Conservation (phyloP, 1,284 basidiomycete species). For the Tilletia horrida region DNA sequence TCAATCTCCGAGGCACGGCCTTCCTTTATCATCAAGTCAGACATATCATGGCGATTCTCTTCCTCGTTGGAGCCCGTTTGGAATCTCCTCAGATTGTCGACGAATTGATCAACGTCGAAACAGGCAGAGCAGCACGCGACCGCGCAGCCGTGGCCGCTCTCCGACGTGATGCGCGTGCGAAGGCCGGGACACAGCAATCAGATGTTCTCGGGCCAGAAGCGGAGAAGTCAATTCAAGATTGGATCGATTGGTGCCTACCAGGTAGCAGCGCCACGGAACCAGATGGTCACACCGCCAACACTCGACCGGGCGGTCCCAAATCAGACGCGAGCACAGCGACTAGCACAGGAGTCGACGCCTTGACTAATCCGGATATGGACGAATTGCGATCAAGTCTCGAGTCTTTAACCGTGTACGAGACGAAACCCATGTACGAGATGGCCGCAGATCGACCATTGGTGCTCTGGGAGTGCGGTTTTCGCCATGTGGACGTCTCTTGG, state of each 20-base stretch:
- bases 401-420: conserved; percentile 30
- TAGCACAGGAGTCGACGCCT: background rate
- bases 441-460: conserved; percentile 84
- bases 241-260: conserved; percentile 18
- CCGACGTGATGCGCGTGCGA: background rate
- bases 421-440: conserved; percentile 88
- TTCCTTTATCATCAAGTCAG: conserved; percentile 97
- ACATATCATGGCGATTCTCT: conserved; percentile 88
- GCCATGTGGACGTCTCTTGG: conserved; percentile 70
- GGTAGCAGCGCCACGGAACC: conserved; percentile 18
- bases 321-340: background rate
- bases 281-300: conserved; percentile 19
- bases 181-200: too few species aligned
- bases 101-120: conserved; percentile 69
- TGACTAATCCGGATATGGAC: background rate
- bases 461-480: conserved; percentile 85
- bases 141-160: conserved; percentile 14
- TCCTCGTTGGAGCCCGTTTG: conserved; percentile 78
- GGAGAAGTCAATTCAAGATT: background rate
- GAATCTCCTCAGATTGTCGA: conserved; percentile 72
- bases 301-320: conserved; percentile 12
- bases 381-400: background rate
- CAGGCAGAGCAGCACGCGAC: conserved; percentile 29
- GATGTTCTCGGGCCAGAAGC: background rate
- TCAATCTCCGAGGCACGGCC: conserved; percentile 82